Evolutionary conservation across 2,329 filamentous ascomycete species (phyloP).

Genomic region (Colletotrichum filicis): DNA sequence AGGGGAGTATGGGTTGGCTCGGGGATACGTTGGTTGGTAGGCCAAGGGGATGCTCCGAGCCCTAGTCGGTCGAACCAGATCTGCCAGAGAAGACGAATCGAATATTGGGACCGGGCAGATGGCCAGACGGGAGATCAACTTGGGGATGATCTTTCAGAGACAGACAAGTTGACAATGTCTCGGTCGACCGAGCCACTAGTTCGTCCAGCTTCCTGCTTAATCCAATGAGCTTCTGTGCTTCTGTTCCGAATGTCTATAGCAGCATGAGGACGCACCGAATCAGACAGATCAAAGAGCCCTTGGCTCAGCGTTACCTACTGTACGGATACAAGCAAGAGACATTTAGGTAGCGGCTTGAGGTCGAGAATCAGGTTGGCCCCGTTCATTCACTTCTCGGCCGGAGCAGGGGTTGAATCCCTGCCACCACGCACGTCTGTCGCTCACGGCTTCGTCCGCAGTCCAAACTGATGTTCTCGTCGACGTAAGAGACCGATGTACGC

Average conservation of each 20-base stretch:
- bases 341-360: neutral
- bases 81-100: neutral
- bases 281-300: neutral
- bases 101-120: neutral
- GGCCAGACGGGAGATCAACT: neutral
- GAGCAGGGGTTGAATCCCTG: constrained; percentile 23
- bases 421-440: neutral
- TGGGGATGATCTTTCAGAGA: neutral
- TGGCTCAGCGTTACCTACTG: neutral
- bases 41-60: neutral
- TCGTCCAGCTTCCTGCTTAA: neutral
- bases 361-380: neutral
- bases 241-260: neutral
- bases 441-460: neutral
- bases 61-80: neutral
- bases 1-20: neutral
- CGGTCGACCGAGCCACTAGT: constrained; percentile 13
- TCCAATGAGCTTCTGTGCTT: constrained; percentile 7
- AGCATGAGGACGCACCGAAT: neutral
- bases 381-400: constrained; percentile 19
- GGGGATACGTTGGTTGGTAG: neutral
- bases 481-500: too few species aligned
- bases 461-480: neutral
- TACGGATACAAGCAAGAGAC: neutral
- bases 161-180: constrained; percentile 22